phyloP scores from a whole-genome alignment of 305 asterid species.

The Lippia alba region DNA sequence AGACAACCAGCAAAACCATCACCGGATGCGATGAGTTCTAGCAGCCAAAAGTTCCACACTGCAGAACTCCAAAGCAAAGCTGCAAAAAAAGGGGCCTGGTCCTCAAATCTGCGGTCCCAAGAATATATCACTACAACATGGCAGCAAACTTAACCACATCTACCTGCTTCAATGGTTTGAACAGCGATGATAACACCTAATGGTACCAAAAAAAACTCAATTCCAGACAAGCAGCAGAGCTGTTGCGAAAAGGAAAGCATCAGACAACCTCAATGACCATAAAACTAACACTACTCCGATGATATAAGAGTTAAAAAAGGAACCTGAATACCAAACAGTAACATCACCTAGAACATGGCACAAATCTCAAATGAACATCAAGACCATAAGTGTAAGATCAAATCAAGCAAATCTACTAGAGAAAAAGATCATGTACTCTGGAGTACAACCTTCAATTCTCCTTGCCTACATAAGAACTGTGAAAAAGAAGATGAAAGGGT shows the following conservation, averaged over 20 bases:
- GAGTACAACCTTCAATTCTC: slow-evolving; percentile 16
- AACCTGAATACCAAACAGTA: not conserved
- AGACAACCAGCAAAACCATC: not conserved
- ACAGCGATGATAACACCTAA: slow-evolving; percentile 5
- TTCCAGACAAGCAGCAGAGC: slow-evolving; percentile 13
- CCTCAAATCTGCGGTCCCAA: not conserved
- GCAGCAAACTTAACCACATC: not conserved
- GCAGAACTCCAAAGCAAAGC: slow-evolving; percentile 5
- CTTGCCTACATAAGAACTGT: slow-evolving; percentile 4
- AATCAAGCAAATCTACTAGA: slow-evolving; percentile 5
- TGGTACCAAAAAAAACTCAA: not conserved
- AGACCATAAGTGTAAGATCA: not conserved
- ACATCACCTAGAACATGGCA: not conserved
- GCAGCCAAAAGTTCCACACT: not conserved
- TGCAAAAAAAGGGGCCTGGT: not conserved
- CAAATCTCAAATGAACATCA: not conserved
- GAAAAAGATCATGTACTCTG: not conserved
- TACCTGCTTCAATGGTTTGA: not conserved
- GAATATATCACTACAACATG: too few relatives aligned
- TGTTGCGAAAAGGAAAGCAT: slow-evolving; percentile 14
- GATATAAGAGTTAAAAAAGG: not conserved
- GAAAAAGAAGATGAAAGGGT: not conserved
- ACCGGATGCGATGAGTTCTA: not conserved
- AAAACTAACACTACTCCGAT: slow-evolving; percentile 9
- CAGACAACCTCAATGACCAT: slow-evolving; percentile 16